phyloP scores from a whole-genome alignment of 305 asterid species.

The Fraxinus xanthoxyloides region DNA sequence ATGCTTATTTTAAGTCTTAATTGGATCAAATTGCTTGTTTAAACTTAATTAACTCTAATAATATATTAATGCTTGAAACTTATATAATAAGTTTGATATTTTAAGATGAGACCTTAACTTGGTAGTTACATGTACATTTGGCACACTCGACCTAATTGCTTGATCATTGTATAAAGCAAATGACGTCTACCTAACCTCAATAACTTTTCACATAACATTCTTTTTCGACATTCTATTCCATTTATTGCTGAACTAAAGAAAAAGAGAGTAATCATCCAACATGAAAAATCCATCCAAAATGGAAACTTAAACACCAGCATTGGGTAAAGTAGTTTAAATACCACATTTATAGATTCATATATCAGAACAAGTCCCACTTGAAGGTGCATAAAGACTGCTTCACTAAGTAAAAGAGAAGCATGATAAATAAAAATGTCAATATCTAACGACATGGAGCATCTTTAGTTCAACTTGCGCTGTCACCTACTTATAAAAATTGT shows the following conservation, averaged over 20 bases:
- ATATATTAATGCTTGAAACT: no score
- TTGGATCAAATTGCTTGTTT: not conserved
- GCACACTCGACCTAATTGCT: not conserved
- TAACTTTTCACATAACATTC: not conserved
- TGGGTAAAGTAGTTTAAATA: not conserved
- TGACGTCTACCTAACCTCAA: not conserved
- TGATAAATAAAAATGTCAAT: not conserved
- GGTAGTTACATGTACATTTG: not conserved
- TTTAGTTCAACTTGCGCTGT: not conserved
- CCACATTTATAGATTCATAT: not conserved
- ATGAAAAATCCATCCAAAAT: not conserved
- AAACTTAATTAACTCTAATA: not conserved
- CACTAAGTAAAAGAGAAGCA: not conserved
- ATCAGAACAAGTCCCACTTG: not conserved
- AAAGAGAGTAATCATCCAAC: not conserved
- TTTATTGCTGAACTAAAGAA: not conserved
- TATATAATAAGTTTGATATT: no score
- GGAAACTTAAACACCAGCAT: not conserved
- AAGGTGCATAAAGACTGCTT: not conserved
- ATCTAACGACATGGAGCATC: not conserved
- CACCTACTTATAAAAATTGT: not conserved
- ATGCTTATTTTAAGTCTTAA: no score
- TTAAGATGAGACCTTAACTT: not conserved
- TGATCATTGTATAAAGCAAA: not conserved
- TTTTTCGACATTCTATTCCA: not conserved